Conservation (phyloP, 257 asterid species). For the Solanum pennellii region DNA sequence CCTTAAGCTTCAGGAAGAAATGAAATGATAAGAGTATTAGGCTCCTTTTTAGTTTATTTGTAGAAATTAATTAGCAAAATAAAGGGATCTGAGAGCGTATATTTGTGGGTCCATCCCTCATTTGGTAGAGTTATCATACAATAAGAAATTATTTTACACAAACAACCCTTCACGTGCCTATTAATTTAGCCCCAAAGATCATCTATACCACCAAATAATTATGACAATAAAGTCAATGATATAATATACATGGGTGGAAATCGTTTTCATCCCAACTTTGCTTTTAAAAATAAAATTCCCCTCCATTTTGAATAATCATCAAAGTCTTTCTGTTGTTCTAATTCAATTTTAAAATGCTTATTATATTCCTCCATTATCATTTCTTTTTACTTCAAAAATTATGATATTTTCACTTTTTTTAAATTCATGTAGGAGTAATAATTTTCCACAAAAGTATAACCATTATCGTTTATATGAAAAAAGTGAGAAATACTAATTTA, state of each 20-base stretch:
- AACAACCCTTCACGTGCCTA: not conserved
- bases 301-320: not conserved
- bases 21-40: not conserved
- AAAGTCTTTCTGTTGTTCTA: too few relatives aligned
- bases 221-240: not conserved
- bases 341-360: too few relatives aligned
- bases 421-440: too few relatives aligned
- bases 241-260: not conserved
- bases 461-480: not conserved
- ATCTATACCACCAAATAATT: not conserved
- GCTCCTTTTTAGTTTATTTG: not conserved
- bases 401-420: too few relatives aligned
- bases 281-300: not conserved
- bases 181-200: not conserved
- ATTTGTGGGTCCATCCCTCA: not conserved
- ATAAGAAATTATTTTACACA: too few relatives aligned
- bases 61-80: not conserved
- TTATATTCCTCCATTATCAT: not conserved
- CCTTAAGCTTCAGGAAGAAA: not conserved
- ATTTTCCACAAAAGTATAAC: not conserved
- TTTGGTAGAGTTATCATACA: not conserved
- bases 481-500: not conserved
- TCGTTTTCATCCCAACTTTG: not conserved
- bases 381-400: not conserved
- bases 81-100: not conserved